Conservation (phyloP, 129 eudicot genomes). For the Tagetes erecta region DNA sequence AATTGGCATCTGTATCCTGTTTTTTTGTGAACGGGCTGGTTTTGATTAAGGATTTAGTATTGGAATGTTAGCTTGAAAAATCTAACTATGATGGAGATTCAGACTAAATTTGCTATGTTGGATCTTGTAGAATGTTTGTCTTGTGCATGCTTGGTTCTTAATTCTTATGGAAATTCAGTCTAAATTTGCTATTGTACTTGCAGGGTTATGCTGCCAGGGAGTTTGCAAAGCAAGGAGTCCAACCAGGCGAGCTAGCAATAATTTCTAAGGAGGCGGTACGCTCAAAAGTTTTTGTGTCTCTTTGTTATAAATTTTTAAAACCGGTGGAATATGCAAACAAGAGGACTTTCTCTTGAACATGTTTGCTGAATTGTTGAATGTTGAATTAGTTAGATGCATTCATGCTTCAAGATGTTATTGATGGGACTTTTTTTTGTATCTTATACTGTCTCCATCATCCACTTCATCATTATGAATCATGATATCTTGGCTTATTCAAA, state of each 20-base stretch:
- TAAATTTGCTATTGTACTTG: slow-evolving; percentile 14
- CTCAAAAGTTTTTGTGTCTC: slow-evolving; percentile 7
- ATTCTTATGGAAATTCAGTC: neutral
- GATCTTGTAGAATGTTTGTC: neutral
- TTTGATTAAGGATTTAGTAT: neutral
- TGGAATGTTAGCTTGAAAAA: slow-evolving; percentile 16
- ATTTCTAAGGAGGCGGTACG: slow-evolving; percentile 94
- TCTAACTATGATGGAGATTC: neutral
- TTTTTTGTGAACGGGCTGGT: neutral
- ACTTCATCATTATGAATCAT: neutral
- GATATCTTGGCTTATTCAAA: slow-evolving; percentile 1
- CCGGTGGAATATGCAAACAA: neutral
- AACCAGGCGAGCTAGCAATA: slow-evolving; percentile 87
- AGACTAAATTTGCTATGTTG: neutral
- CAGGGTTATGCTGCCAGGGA: slow-evolving; percentile 99
- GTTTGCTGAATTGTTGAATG: neutral
- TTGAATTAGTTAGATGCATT: neutral
- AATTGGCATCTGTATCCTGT: neutral
- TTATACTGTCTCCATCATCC: neutral
- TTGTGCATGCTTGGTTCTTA: neutral
- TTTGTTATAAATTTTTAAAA: neutral
- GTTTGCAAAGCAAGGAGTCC: slow-evolving; percentile 89
- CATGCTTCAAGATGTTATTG: slow-evolving; percentile 4
- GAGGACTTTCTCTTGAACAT: neutral
- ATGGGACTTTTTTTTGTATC: neutral